Evolutionary conservation across 2,329 filamentous ascomycete genomes (phyloP), one percentile per base, ranked within the genome.

Genomic region (Monosporascus cannonballus): DNA sequence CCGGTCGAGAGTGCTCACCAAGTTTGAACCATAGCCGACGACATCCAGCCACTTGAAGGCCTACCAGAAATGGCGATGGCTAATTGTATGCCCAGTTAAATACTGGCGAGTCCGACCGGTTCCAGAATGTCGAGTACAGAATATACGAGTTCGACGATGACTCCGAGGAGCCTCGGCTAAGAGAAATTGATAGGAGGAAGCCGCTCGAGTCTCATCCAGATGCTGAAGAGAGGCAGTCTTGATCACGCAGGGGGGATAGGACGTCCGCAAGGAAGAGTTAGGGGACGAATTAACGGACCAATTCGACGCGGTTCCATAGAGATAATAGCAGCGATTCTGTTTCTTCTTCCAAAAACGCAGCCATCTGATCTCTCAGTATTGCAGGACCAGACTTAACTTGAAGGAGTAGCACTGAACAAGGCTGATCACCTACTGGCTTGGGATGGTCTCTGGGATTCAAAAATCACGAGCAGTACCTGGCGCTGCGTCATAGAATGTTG

Each of bases 121-220:
- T 59, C 54, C 53, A 46, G 50, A 66, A 68, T 42, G 58, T 63
- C 42, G 66, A 68, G 51, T 67, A 62, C 51, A 56, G 63, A 18
- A 54, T 54, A 17, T 68, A 67, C 51, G 49, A 61, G 14, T 56
- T 65, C 24, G 59, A 55, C 27, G 38, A 50, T 15, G 51, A 51
- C 8, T 49, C 49, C 25, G 59, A 55, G 37, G 56, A 54, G 46
- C 50, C 58, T 7, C 38, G 61, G 50, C 50, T 63, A 30, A 48
- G 55, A 49, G 62, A 62, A 48, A 48, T 56, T 2, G 25, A 20
- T 20, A 51, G 47, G 41, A 47, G 54, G 20, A 38, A 44, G 20
- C 51, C 44, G 41, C 27, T 36, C 27, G 46, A 58, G 46, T 36
- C 47, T 20, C 24, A 37, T 14, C 30, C 30, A 34, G 30, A 34